Conservation (phyloP, 768 basidiomycete genomes). For the Cystobasidium tubakii region DNA sequence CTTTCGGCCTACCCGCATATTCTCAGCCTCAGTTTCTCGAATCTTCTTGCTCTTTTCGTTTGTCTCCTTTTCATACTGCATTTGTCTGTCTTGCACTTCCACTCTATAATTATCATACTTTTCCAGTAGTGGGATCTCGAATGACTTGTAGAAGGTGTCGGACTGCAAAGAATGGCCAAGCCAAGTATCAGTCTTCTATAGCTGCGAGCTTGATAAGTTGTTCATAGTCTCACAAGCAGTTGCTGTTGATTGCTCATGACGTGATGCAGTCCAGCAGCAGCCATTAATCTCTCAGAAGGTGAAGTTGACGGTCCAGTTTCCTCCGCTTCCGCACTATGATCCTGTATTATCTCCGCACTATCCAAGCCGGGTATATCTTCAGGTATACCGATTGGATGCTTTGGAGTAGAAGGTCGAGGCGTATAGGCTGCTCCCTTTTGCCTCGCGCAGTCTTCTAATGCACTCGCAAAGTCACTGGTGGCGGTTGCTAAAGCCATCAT, state of each 20-base stretch:
- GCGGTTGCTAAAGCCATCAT: constrained; percentile 36
- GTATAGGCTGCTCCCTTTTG: constrained; percentile 37
- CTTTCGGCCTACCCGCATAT: constrained; percentile 33
- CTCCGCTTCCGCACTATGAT: neutral
- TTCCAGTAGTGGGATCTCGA: constrained; percentile 35
- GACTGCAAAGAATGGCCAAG: constrained; percentile 16
- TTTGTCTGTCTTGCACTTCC: constrained; percentile 32
- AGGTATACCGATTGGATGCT: constrained; percentile 14
- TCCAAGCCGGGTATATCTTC: constrained; percentile 11
- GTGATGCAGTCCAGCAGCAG: constrained; percentile 37
- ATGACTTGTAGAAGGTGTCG: constrained; percentile 38
- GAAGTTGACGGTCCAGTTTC: constrained; percentile 11
- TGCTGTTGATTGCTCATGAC: constrained; percentile 38
- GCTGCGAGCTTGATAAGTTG: neutral
- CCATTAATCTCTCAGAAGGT: constrained; percentile 28
- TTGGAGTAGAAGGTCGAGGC: neutral
- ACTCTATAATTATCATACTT: constrained; percentile 33
- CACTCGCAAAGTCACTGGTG: constrained; percentile 33
- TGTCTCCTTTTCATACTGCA: constrained; percentile 37
- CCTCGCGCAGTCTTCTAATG: constrained; percentile 37
- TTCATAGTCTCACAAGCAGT: constrained; percentile 8
- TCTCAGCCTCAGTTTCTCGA: constrained; percentile 38
- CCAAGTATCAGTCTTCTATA: too few species aligned
- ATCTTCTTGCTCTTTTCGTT: constrained; percentile 37
- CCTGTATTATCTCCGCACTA: neutral